Base-by-base conservation (phyloP, 164 flowering plant genomes). In the Macadamia tetraphylla region DNA sequence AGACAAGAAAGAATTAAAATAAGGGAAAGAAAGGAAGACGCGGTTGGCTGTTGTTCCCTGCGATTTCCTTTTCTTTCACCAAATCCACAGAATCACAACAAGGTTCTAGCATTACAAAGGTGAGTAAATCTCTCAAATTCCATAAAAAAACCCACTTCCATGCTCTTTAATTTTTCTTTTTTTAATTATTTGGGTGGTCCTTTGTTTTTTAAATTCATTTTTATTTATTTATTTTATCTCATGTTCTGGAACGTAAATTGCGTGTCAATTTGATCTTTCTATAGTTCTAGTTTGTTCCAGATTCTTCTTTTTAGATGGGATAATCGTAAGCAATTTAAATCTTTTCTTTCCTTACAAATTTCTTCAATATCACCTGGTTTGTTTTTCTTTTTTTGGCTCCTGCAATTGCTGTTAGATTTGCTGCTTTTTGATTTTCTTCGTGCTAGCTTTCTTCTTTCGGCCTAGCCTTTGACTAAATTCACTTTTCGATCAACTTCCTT, bases 41-140 rank as follows among this genome's bases (percentile, higher is more conserved):
- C 63, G 74, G 69, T 63, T 58, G 58, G 62, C 57, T 6, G 18
- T 59, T 52, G 46, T 6, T 63, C 67, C 64, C 58, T 31, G 64
- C 62, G 48, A 18, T 29, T 32, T 59, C 56, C 12, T 8, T 60
- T 71, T 64, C 55, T 71, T 59, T 9, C 32, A 40, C 58, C 58
- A 31, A 13, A 15, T 53, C 49, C 49, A 44, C 52, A 35, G 48
- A 9, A 4, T 31, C 52, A 43, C 23, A 23, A 23, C 23, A 23
- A 23, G 23, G 23, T 42, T 13, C 6, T 35, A 3, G 7, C 32
- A 29, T 29, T 17, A 14, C 23, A 7, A 66, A 67, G 69, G 69
- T 67, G 40, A 35, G 40, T 5, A 35, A 2, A 2, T 35, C 40
- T 35, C 40, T 35, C 5, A 35, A 35, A 35, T 35, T 35, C 40